Evolutionary conservation across 169 alveolate genomes (phyloP).

Genomic region (Plasmodium relictum): DNA sequence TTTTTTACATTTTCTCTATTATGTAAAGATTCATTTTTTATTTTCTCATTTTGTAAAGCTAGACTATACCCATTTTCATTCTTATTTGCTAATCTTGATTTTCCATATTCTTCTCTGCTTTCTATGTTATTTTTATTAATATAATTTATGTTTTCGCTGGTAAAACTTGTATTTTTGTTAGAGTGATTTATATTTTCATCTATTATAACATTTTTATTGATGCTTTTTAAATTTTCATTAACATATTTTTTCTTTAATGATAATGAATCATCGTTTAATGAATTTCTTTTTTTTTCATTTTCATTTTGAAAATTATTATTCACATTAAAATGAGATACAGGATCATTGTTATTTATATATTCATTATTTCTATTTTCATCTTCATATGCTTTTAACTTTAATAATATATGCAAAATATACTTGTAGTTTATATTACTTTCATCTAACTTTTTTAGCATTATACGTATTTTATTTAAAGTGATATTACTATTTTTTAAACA

Average conservation of each 20-base stretch:
- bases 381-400: slow-evolving; percentile 24
- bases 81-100: neutral
- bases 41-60: neutral
- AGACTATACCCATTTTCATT: neutral
- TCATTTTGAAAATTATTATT: neutral
- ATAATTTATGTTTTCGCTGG: neutral
- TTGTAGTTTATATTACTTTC: slow-evolving; percentile 50
- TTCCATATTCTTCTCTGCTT: neutral
- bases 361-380: slow-evolving; percentile 9
- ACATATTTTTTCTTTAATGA: neutral
- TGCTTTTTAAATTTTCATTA: neutral
- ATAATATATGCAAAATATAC: slow-evolving; percentile 32
- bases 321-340: neutral
- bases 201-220: neutral
- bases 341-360: neutral
- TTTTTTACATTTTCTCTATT: neutral
- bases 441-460: slow-evolving; percentile 50
- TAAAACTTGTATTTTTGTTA: neutral
- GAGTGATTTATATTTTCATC: neutral
- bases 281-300: neutral
- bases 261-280: neutral
- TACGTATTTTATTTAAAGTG: slow-evolving; percentile 40
- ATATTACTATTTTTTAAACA: slow-evolving; percentile 51
- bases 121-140: neutral
- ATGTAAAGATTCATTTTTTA: neutral